Evolutionary conservation across 345 rosid genomes (phyloP), one percentile per base, ranked within the genome.

Genomic region (Excoecaria agallocha): DNA sequence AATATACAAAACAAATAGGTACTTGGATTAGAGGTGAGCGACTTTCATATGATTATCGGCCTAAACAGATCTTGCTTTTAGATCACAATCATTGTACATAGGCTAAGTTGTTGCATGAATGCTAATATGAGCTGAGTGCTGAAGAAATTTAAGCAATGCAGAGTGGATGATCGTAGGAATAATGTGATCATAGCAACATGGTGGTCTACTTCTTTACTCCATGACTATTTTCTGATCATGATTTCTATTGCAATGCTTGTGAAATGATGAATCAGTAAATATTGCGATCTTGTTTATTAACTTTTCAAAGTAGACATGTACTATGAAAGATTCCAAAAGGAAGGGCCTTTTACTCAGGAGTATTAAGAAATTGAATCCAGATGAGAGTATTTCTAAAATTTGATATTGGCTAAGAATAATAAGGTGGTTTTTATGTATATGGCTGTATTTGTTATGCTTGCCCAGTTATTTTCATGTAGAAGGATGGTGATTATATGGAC

Each of bases 361-460:
- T 9, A 35, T 61, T 61, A 61, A 24, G 2, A 12, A 61, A 38
- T 37, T 35, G 66, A 61, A 59, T 39, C 62, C 30, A 61, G 66
- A 35, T 61, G 45, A 10, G 6, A 43, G 10, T 43, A 43, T 43
- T 4, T 15, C 17, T 13, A 51, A 13, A 30, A 51, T 3, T 5
- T 16, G n/a, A 51, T 51, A 51, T 13, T 51, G 20, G 17, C 2
- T 51, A 12, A 51, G 6, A 19, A 51, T 13, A 13, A 51, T 13
- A 13, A 51, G 16, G 20, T 61, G 15, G 46, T 43, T 10, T 55
- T 62, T 70, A 30, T 66, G 63, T 56, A 43, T 60, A 70, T 51
- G 73, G 70, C 64, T 71, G 35, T 58, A 68, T 60, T 62, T 35
- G 20, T 46, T 15, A 38, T 43, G 43, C 25, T 41, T 66, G 58